Percentiles rank a stretch among this genome's conserved stretches.
Conservation (phyloP, 257 asterid genomes). For the Nicotiana noctiflora region DNA sequence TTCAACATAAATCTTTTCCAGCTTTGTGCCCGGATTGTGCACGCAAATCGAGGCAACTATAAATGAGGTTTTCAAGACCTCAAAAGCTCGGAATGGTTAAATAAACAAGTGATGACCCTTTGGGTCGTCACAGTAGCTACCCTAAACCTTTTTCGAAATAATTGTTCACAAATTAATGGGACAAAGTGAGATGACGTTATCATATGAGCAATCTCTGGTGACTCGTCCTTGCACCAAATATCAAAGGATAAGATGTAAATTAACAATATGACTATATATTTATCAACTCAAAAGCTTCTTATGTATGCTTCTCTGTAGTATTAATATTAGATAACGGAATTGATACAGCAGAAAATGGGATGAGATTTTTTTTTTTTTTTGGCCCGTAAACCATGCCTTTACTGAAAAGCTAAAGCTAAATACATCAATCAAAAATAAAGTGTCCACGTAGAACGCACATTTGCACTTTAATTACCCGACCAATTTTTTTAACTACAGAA, state of each 20-base stretch:
- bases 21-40: no score
- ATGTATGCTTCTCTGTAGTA: not conserved
- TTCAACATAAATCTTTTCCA: no score
- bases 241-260: not conserved
- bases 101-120: no score
- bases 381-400: not conserved
- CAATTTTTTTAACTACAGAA: not conserved
- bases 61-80: no score
- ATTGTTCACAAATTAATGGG: not conserved
- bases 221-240: constrained; percentile 7
- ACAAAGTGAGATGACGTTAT: not conserved
- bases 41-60: no score
- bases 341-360: not conserved
- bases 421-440: not conserved
- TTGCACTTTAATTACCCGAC: not conserved
- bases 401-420: not conserved
- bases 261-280: not conserved
- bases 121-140: no score
- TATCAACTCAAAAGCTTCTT: not conserved
- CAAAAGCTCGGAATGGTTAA: no score
- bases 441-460: not conserved
- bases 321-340: not conserved
- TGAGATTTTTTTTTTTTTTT: not conserved
- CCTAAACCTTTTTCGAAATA: not conserved
- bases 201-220: not conserved